Evolutionary conservation across 768 basidiomycete genomes (phyloP), one percentile per base, ranked within the genome.

Genomic region (Suillus ampliporus): DNA sequence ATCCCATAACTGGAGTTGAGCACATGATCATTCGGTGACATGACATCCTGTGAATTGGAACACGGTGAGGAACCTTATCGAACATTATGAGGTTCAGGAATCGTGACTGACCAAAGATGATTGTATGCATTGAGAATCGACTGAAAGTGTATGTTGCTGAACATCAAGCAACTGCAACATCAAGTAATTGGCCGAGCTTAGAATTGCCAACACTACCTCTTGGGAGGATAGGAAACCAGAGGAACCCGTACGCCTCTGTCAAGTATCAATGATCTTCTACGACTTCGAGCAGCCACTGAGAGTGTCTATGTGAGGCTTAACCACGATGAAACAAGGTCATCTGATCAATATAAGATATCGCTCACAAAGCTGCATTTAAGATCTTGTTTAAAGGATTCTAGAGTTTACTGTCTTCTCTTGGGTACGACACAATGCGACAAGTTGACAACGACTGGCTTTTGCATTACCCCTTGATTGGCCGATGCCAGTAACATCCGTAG

Each of bases 221-320:
- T 89, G 88, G 80, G 92, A 92, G 2, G 89, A 83, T 48, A 99
- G 73, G 76, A 98, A 99, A 46, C 93, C 93, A 63, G 92, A 86
- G 37, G 92, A 74, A n/a, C 84, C 88, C 11, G 74, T 17, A 97
- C 70, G 2, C 95, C 97, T 43, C 97, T 79, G 66, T 95, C 93
- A 9, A 99, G 81, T 97, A 98, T 1, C 97, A 96, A 73, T 97
- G 94, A 70, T 99, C 97, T 78, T 99, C 97, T 19, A 92, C 79
- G 8, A 69, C 90, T 93, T 76, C 88, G 89, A 56, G 97, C 82
- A 38, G 89, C 86, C 14, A 87, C 92, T 0, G 89, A 84, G 50
- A 97, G 70, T 23, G 88, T 88, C 94, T 95, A 70, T 53, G 52
- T 23, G 21, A 35, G 14, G 52, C 11, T 37, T 15, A 52, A 21